Percentiles rank a stretch among this genome's conserved stretches.
Evolutionary conservation across 768 basidiomycete genomes (phyloP).

Genomic region (Rhodotorula kratochvilovae): DNA sequence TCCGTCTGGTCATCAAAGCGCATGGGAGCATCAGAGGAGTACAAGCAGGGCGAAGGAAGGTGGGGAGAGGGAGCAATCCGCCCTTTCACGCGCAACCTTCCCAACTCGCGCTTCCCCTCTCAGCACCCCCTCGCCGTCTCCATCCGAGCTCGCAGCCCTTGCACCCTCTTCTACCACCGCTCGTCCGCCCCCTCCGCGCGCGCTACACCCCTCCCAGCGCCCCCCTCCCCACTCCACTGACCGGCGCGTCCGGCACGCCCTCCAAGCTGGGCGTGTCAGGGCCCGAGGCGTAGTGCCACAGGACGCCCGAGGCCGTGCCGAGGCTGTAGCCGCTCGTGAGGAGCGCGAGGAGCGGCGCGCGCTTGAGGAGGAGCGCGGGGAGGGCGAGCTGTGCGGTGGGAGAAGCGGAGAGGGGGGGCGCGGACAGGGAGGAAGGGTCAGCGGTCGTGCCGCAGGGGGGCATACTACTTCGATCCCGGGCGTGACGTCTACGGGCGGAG

Average conservation of each 20-base stretch:
- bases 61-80: too few species aligned
- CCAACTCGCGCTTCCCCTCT: too few species aligned
- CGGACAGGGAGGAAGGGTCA: not conserved
- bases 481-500: too few species aligned
- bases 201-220: not conserved
- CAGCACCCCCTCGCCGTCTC: not conserved
- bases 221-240: not conserved
- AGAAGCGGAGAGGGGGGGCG: not conserved
- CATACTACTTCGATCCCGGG: too few species aligned
- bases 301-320: constrained; percentile 6
- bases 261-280: too few species aligned
- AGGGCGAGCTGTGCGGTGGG: not conserved
- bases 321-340: constrained; percentile 1
- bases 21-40: too few species aligned
- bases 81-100: too few species aligned
- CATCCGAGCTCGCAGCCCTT: too few species aligned
- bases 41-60: too few species aligned
- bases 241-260: not conserved
- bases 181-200: too few species aligned
- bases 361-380: constrained; percentile 13
- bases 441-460: not conserved
- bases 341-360: constrained; percentile 4
- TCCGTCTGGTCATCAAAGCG: too few species aligned
- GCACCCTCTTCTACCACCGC: too few species aligned
- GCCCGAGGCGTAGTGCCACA: not conserved